Percentiles rank a stretch among this genome's conserved stretches.
Conservation (phyloP, 2,329 filamentous ascomycete genomes). For the Colletotrichum ledebouriae region DNA sequence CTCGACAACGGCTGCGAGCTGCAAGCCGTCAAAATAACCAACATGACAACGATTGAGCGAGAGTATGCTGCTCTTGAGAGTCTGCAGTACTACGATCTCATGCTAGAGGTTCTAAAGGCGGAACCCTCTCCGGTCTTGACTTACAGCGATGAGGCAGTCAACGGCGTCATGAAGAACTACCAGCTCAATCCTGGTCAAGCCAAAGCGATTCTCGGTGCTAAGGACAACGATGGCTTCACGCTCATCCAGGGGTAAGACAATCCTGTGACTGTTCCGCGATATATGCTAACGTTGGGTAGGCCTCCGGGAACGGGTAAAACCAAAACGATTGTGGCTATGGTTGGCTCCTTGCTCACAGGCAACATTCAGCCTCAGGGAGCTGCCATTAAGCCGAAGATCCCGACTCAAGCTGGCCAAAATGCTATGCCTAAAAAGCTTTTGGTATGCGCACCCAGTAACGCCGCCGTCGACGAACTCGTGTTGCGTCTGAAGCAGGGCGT, state of each 20-base stretch:
- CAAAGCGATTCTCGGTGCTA: conserved; percentile 89
- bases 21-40: conserved; percentile 86
- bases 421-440: conserved; percentile 82
- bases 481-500: conserved; percentile 91
- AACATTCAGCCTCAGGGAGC: conserved; percentile 58
- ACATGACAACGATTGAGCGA: conserved; percentile 93
- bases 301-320: conserved; percentile 98
- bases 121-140: conserved; percentile 90
- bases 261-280: conserved; percentile 31
- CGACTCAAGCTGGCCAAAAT: conserved; percentile 51
- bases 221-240: conserved; percentile 97
- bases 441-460: conserved; percentile 98
- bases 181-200: conserved; percentile 90
- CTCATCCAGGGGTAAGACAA: conserved; percentile 84
- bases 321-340: conserved; percentile 97
- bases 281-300: conserved; percentile 59
- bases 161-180: conserved; percentile 80
- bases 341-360: conserved; percentile 84
- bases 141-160: conserved; percentile 81
- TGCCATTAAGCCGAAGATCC: conserved; percentile 50
- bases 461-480: conserved; percentile 95
- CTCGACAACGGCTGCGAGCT: conserved; percentile 79
- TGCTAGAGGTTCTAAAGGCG: conserved; percentile 89
- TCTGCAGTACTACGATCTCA: conserved; percentile 94
- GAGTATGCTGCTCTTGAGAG: conserved; percentile 94